phyloP scores from a whole-genome alignment of 2,329 filamentous ascomycete genomes.

The Talaromyces sp. region DNA sequence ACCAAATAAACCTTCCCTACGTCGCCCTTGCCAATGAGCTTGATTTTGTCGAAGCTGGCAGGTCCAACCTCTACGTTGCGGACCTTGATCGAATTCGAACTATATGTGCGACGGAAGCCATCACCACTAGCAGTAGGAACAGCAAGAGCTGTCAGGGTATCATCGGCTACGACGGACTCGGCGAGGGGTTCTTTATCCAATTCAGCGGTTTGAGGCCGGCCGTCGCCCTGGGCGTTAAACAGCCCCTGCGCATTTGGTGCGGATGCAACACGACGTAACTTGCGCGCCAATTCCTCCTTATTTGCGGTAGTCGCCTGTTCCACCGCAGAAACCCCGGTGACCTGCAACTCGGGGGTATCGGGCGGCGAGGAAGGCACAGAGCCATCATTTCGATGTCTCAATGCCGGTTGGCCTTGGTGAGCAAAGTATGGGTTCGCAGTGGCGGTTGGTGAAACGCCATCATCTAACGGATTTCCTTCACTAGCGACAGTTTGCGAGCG shows the following conservation, averaged over 20 bases:
- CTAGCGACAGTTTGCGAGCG: slow-evolving; percentile 89
- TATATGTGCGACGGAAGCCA: slow-evolving; percentile 91
- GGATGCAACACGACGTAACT: slow-evolving; percentile 90
- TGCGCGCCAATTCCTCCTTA: slow-evolving; percentile 92
- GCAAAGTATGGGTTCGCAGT: slow-evolving; percentile 97
- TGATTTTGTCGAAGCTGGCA: slow-evolving; percentile 98
- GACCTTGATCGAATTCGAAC: slow-evolving; percentile 98
- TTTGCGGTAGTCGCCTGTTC: slow-evolving; percentile 74
- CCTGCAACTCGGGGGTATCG: slow-evolving; percentile 79
- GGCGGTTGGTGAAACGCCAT: slow-evolving; percentile 85
- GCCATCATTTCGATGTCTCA: slow-evolving; percentile 92
- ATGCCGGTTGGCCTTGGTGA: slow-evolving; percentile 89
- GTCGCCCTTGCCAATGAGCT: slow-evolving; percentile 97
- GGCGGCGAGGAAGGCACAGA: slow-evolving; percentile 91
- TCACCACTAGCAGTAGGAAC: slow-evolving; percentile 50
- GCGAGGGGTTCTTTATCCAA: slow-evolving; percentile 78
- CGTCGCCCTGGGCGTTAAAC: slow-evolving; percentile 67
- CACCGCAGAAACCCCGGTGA: slow-evolving; percentile 67
- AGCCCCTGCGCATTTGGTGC: slow-evolving; percentile 95
- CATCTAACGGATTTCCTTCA: slow-evolving; percentile 88
- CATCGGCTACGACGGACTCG: slow-evolving; percentile 57
- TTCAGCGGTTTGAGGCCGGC: slow-evolving; percentile 81
- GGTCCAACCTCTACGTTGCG: slow-evolving; percentile 95
- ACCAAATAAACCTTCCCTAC: slow-evolving; percentile 98
- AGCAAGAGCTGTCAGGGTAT: slow-evolving; percentile 44